Base-by-base conservation (phyloP, 306 rosid genomes). In the Dalbergia cochinchinensis region DNA sequence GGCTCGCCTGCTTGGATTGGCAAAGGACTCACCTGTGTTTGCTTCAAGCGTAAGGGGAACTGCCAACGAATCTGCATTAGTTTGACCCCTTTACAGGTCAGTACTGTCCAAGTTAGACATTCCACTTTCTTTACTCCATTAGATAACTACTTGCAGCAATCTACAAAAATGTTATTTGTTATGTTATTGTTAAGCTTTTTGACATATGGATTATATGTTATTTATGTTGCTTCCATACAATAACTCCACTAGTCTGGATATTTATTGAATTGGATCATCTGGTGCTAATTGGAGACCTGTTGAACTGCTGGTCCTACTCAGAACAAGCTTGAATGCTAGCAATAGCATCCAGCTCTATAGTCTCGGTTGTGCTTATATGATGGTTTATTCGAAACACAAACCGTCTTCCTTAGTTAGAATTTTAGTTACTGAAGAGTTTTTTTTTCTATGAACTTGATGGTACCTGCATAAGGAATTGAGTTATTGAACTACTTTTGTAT, bases 21-120 rank as follows among this genome's bases (percentile, higher is more conserved):
- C 20, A 93, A 90, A 81, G 97, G 98, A 59, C 89, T 93, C 62
- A 88, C 92, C 65, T 90, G 97, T 85, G 97, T 92, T 80, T 94
- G 98, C 88, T 94, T 94, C 91, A 92, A 89, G 88, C 82, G 89
- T 45, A 92, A 85, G 88, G 98, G 96, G 84, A 86, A 74, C 66
- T 86, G 83, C 65, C 88, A 92, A 42, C 79, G 90, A 44, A 73
- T 94, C 76, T 90, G 91, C 86, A 73, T 86, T 41, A 89, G 69
- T 85, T 83, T 90, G 87, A 91, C 92, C 50, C 97, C 95, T 73
- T 83, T 83, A 45, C 95, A 91, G 98, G 98, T 86, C 65, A 75
- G 87, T 84, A 42, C 1, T 11, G 35, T 8, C 16, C 45, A 54
- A 41, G 13, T 18, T 62, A 62, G 37, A 61, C 66, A n/a, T 44